Percentiles rank a stretch among this genome's conserved stretches.
phyloP scores from a whole-genome alignment of 441 rosid species.

The Pelargonium cotyledonis region DNA sequence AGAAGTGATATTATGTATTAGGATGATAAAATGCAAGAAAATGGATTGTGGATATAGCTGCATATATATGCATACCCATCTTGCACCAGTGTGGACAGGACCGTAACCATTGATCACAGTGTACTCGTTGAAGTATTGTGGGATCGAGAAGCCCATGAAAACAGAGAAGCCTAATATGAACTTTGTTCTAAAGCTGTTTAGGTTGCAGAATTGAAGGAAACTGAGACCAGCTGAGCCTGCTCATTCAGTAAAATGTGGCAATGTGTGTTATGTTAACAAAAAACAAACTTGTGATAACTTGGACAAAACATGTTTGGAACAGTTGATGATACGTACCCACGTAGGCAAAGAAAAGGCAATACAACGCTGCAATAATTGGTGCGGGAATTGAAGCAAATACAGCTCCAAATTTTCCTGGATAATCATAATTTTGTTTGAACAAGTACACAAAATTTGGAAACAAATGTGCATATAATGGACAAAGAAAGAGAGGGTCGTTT shows the following conservation, averaged over 20 bases:
- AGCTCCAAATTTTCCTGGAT: conserved; percentile 92
- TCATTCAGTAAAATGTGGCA: background rate
- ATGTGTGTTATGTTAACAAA: background rate
- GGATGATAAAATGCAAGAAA: background rate
- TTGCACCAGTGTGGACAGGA: conserved; percentile 70
- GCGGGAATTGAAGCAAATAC: conserved; percentile 92
- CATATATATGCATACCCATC: conserved; percentile 53
- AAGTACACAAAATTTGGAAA: background rate
- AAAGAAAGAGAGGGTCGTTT: conserved; percentile 7
- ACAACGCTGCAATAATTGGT: conserved; percentile 75
- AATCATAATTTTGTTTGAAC: conserved; percentile 6
- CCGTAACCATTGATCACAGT: conserved; percentile 76
- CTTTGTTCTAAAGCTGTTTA: conserved; percentile 75
- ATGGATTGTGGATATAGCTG: background rate
- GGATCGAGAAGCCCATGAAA: conserved; percentile 82
- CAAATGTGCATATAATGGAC: conserved; percentile 1
- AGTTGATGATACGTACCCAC: conserved; percentile 53
- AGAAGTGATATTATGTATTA: background rate
- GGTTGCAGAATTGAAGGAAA: conserved; percentile 88
- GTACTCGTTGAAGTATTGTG: conserved; percentile 92
- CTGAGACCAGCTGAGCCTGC: conserved; percentile 90
- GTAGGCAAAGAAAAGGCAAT: conserved; percentile 90
- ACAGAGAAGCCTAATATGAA: conserved; percentile 82
- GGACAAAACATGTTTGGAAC: conserved; percentile 2
- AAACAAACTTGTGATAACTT: background rate